A percentile compares a stretch with the other conserved stretches of the same genome.
These are phyloP conservation scores for Amylocystis lapponica DNA, from an alignment of 768 basidiomycete genomes.

Conservation along the genomic window DNA sequence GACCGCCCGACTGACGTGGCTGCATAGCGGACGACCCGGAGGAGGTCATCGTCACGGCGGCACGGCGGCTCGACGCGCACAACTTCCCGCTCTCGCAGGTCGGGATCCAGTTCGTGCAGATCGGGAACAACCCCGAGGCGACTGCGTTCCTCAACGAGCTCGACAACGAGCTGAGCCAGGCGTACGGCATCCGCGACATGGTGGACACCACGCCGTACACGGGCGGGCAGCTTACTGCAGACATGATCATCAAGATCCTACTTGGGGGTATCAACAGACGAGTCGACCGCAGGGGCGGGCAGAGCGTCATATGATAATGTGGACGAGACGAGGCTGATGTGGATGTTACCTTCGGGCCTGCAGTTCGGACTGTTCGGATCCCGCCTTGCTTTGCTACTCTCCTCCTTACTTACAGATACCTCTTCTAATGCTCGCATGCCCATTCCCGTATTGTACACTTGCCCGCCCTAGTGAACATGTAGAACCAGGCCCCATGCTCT, in stretches of 20 bases:
- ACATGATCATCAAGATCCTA: constrained; percentile 54
- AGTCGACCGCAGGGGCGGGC: constrained; percentile 30
- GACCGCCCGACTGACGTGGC: background rate
- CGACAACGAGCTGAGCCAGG: constrained; percentile 47
- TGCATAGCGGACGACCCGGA: constrained; percentile 49
- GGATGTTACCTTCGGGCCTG: too few relatives aligned
- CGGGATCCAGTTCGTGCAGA: constrained; percentile 70
- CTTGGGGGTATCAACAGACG: constrained; percentile 62
- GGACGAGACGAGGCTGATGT: too few relatives aligned
- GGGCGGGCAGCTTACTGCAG: constrained; percentile 37
- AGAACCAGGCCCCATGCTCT: too few relatives aligned
- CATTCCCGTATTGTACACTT: background rate
- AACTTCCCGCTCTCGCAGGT: constrained; percentile 51
- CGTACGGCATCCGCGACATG: constrained; percentile 51
- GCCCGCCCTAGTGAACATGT: background rate
- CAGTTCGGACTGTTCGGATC: too few relatives aligned
- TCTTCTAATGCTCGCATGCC: background rate
- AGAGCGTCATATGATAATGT: constrained; percentile 10
- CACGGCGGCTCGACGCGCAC: constrained; percentile 45
- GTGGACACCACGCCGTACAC: constrained; percentile 62
- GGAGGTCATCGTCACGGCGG: constrained; percentile 40
- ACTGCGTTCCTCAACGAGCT: constrained; percentile 43
- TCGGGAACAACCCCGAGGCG: constrained; percentile 43
- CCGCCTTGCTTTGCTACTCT: too few relatives aligned
- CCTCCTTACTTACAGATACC: background rate